phyloP scores from a whole-genome alignment of 345 rosid genomes.

The Murraya koenigii region DNA sequence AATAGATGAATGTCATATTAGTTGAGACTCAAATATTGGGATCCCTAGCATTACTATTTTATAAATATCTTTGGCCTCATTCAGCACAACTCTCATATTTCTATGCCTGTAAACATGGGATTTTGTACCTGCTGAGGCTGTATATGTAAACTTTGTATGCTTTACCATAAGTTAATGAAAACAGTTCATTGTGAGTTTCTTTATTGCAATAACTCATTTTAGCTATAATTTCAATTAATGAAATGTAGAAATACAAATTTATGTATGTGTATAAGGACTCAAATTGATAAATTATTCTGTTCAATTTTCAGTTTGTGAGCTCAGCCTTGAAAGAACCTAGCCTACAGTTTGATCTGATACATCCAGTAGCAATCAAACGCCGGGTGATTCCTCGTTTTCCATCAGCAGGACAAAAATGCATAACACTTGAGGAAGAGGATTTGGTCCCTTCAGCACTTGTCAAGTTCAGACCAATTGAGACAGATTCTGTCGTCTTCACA shows the following conservation, averaged over 20 bases:
- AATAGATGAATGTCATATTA: no score
- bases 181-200: neutral
- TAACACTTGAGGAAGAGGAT: slow-evolving; percentile 70
- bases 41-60: neutral
- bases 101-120: neutral
- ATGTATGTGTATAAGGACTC: neutral
- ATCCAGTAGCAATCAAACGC: slow-evolving; percentile 62
- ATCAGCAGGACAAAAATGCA: slow-evolving; percentile 47
- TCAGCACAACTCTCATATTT: neutral
- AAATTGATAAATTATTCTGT: neutral
- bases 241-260: neutral
- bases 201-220: neutral
- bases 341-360: slow-evolving; percentile 76
- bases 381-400: slow-evolving; percentile 62
- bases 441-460: slow-evolving; percentile 89
- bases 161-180: neutral
- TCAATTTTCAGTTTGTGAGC: slow-evolving; percentile 64
- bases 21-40: no score
- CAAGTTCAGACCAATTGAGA: slow-evolving; percentile 72
- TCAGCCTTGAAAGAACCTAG: slow-evolving; percentile 76
- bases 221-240: neutral
- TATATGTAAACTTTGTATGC: neutral
- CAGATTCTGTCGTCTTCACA: slow-evolving; percentile 60
- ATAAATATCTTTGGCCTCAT: neutral
- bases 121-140: neutral